phyloP scores from a whole-genome alignment of 2,329 filamentous ascomycete species.

The Zymoseptoria passerinii region DNA sequence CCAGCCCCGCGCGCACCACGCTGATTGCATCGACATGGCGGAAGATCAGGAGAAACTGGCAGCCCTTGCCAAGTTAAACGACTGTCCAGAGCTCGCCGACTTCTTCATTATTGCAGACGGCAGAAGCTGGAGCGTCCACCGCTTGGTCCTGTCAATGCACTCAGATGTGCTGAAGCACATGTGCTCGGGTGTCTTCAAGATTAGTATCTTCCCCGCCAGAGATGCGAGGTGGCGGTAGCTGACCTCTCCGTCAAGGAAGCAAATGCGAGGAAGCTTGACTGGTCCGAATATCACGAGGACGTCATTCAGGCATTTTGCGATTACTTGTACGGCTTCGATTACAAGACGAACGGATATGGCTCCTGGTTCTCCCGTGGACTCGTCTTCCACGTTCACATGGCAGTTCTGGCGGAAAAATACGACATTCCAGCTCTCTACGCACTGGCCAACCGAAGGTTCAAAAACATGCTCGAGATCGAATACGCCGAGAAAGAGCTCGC shows the following conservation, averaged over 20 bases:
- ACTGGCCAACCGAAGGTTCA: slow-evolving; percentile 6
- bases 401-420: slow-evolving; percentile 11
- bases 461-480: not conserved
- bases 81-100: not conserved
- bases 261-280: not conserved
- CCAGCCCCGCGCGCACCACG: too few species aligned
- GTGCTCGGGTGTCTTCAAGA: not conserved
- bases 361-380: too few species aligned
- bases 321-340: not conserved
- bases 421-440: slow-evolving; percentile 2
- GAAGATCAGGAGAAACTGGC: too few species aligned
- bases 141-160: not conserved
- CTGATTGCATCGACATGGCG: too few species aligned
- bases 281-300: not conserved
- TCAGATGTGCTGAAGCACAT: not conserved
- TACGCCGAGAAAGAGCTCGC: slow-evolving; percentile 2
- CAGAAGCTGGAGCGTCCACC: not conserved
- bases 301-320: not conserved
- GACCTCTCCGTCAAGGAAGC: not conserved
- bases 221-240: too few species aligned
- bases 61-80: too few species aligned
- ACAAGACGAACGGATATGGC: not conserved
- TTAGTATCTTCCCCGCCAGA: not conserved
- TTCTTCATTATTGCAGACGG: not conserved
- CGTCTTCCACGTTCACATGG: slow-evolving; percentile 5